Percentiles rank a stretch among this genome's conserved stretches.
Evolutionary conservation across 2,329 filamentous ascomycete species (phyloP).

Genomic region (Aspergillus udagawae): DNA sequence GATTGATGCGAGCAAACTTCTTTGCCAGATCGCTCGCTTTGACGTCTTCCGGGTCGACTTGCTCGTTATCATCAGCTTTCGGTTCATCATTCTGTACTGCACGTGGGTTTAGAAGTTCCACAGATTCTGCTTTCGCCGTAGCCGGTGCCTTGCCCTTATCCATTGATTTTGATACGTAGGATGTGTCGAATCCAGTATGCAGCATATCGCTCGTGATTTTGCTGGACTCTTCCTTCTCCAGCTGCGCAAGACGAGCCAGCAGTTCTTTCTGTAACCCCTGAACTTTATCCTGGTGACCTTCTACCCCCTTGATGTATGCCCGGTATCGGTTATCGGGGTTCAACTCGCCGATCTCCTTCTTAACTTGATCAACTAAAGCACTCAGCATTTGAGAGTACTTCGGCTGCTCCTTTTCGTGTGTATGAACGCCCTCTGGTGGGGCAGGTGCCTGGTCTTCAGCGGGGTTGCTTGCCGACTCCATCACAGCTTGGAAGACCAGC

Average conservation of each 20-base stretch:
- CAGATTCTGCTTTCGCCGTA: constrained; percentile 40
- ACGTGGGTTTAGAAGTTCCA: constrained; percentile 74
- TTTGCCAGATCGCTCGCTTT: constrained; percentile 74
- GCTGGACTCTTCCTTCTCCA: constrained; percentile 77
- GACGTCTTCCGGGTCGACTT: constrained; percentile 66
- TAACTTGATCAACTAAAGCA: constrained; percentile 90
- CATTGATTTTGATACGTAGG: constrained; percentile 64
- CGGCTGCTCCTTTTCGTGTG: constrained; percentile 68
- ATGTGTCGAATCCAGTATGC: constrained; percentile 86
- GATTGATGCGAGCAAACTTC: constrained; percentile 73
- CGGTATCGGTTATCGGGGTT: constrained; percentile 67
- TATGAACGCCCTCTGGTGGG: constrained; percentile 74
- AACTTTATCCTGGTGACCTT: constrained; percentile 73
- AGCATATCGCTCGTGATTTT: constrained; percentile 94
- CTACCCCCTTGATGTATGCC: constrained; percentile 74
- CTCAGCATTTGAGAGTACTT: constrained; percentile 98
- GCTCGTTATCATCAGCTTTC: constrained; percentile 51
- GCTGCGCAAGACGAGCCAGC: constrained; percentile 66
- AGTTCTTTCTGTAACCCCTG: constrained; percentile 72
- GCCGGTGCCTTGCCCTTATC: constrained; percentile 43
- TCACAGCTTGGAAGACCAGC: constrained; percentile 81
- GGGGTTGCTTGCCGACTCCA: constrained; percentile 71
- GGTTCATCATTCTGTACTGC: constrained; percentile 36
- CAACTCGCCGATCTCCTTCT: constrained; percentile 71
- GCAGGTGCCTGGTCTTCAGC: constrained; percentile 71